phyloP scores from a whole-genome alignment of 768 basidiomycete species.

The Russula sp. region DNA sequence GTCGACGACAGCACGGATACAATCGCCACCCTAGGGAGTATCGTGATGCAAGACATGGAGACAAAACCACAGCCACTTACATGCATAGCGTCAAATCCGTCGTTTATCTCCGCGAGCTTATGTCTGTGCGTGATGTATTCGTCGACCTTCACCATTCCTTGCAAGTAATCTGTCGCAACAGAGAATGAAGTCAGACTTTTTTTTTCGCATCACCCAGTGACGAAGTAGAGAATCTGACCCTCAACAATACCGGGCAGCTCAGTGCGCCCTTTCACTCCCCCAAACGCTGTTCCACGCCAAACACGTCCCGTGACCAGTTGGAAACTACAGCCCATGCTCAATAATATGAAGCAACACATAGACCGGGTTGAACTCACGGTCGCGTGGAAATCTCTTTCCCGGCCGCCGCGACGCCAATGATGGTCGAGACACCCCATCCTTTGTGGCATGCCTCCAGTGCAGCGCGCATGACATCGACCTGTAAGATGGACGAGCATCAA shows the following conservation, averaged over 20 bases:
- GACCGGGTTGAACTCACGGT: slow-evolving; percentile 25
- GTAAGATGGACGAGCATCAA: not conserved
- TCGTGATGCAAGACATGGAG: slow-evolving; percentile 1
- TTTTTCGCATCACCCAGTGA: not conserved
- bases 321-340: slow-evolving; percentile 26
- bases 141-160: slow-evolving; percentile 80
- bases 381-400: slow-evolving; percentile 63
- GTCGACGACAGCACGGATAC: slow-evolving; percentile 93
- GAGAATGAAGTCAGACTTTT: slow-evolving; percentile 3
- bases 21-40: slow-evolving; percentile 57
- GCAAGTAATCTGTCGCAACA: slow-evolving; percentile 58
- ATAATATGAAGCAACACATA: slow-evolving; percentile 30
- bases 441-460: slow-evolving; percentile 99
- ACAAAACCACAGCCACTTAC: slow-evolving; percentile 41
- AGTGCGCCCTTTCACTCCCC: slow-evolving; percentile 95
- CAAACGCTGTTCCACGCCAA: slow-evolving; percentile 95
- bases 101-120: slow-evolving; percentile 66
- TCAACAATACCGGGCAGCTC: slow-evolving; percentile 92
- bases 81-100: slow-evolving; percentile 95
- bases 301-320: slow-evolving; percentile 80
- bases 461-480: slow-evolving; percentile 89
- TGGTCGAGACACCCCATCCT: slow-evolving; percentile 94
- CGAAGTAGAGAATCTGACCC: slow-evolving; percentile 38
- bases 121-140: slow-evolving; percentile 92
- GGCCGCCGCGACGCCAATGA: slow-evolving; percentile 96